phyloP scores from a whole-genome alignment of 2,329 filamentous ascomycete genomes.

The Calonectria hawksworthii region DNA sequence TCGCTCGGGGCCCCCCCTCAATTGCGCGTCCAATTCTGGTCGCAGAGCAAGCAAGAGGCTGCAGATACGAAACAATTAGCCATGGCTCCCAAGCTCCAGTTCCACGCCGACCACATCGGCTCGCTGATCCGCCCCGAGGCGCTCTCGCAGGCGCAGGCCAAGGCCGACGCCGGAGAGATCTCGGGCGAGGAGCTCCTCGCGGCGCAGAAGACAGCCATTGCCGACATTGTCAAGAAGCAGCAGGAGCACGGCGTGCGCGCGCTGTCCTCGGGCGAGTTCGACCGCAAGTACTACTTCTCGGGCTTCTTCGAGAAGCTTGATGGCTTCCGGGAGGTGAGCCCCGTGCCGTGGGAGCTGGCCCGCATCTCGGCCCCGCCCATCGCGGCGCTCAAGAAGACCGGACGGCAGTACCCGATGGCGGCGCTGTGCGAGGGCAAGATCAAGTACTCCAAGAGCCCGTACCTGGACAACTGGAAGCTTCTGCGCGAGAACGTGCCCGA shows the following conservation, averaged over 20 bases:
- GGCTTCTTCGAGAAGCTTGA: slow-evolving; percentile 64
- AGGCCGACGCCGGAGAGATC: slow-evolving; percentile 64
- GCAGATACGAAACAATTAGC: not conserved
- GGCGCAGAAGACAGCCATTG: slow-evolving; percentile 74
- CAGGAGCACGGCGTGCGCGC: slow-evolving; percentile 72
- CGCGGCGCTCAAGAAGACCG: slow-evolving; percentile 54
- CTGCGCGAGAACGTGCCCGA: slow-evolving; percentile 62
- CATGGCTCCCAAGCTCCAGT: slow-evolving; percentile 61
- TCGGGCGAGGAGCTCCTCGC: slow-evolving; percentile 61
- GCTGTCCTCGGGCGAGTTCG: slow-evolving; percentile 79
- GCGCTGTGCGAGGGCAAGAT: slow-evolving; percentile 60
- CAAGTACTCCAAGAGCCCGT: slow-evolving; percentile 55
- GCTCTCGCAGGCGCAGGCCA: slow-evolving; percentile 66
- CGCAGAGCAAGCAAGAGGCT: not conserved
- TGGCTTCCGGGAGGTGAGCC: slow-evolving; percentile 55
- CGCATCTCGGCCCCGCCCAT: slow-evolving; percentile 56
- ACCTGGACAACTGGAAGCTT: slow-evolving; percentile 59
- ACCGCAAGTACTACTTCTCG: slow-evolving; percentile 63
- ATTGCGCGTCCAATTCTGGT: not conserved
- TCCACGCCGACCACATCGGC: slow-evolving; percentile 80
- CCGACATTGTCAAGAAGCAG: slow-evolving; percentile 75
- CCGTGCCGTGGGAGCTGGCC: slow-evolving; percentile 55
- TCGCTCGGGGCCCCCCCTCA: slow-evolving; percentile 9
- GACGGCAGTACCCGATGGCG: slow-evolving; percentile 56
- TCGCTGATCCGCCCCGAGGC: slow-evolving; percentile 76